Evolutionary conservation across 345 rosid genomes (phyloP).

Genomic region (Stellera chamaejasme): DNA sequence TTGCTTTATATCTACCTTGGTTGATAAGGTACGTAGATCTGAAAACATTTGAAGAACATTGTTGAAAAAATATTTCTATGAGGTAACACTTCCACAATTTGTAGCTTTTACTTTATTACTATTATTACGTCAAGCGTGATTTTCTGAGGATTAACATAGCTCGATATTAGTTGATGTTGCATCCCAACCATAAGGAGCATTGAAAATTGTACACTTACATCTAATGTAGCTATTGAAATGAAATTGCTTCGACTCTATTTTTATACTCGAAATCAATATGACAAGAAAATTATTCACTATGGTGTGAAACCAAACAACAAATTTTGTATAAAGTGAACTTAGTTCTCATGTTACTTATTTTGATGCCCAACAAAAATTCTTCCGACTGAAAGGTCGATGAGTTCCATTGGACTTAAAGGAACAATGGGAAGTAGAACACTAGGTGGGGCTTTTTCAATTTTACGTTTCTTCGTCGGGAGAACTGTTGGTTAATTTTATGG

Average conservation of each 20-base stretch:
- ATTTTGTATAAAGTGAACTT: slow-evolving; percentile 5
- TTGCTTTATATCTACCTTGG: no score
- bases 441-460: no score
- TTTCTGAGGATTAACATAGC: no score
- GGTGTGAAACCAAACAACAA: slow-evolving; percentile 15
- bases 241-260: slow-evolving; percentile 11
- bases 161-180: no score
- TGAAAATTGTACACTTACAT: background rate
- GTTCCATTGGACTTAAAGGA: slow-evolving; percentile 12
- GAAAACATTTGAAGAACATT: no score
- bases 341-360: slow-evolving; percentile 7
- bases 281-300: slow-evolving; percentile 14
- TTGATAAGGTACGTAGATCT: no score
- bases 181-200: background rate
- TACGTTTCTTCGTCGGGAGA: no score
- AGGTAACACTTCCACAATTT: slow-evolving; percentile 8
- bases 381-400: background rate
- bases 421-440: slow-evolving; percentile 20
- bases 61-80: no score
- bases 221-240: background rate
- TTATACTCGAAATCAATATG: slow-evolving; percentile 15
- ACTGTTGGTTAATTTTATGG: no score
- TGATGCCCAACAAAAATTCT: slow-evolving; percentile 4
- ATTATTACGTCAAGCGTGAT: no score
- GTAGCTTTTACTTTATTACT: slow-evolving; percentile 10